These are phyloP conservation scores for Musa beccarii DNA, from an alignment of 176 grass and related monocot genomes.

Conservation along the genomic window DNA sequence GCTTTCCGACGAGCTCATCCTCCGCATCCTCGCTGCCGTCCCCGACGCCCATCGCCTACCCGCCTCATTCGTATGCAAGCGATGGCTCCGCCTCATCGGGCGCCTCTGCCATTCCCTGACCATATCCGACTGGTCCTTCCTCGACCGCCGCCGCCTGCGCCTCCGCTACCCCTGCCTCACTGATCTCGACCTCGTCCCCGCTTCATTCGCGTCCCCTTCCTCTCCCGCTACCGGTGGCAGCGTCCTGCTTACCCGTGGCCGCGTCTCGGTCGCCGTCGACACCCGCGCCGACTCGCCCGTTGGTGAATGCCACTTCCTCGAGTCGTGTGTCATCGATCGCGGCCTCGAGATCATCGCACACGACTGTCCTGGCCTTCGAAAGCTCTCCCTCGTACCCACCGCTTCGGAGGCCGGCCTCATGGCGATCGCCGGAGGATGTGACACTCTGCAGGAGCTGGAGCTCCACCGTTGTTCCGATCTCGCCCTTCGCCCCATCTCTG, in stretches of 20 bases:
- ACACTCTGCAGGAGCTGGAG: slow-evolving; percentile 67
- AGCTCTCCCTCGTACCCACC: slow-evolving; percentile 41
- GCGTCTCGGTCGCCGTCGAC: slow-evolving; percentile 51
- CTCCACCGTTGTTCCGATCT: slow-evolving; percentile 79
- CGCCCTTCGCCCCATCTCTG: slow-evolving; percentile 72
- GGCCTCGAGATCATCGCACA: slow-evolving; percentile 47
- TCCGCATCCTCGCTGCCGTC: slow-evolving; percentile 45
- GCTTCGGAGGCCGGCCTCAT: slow-evolving; percentile 52
- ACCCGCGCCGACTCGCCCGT: slow-evolving; percentile 37
- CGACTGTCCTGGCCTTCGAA: slow-evolving; percentile 50
- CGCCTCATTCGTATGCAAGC: slow-evolving; percentile 67
- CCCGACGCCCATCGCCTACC: slow-evolving; percentile 37
- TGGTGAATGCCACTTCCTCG: slow-evolving; percentile 44
- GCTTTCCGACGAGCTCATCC: slow-evolving; percentile 48
- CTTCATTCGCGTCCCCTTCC: slow-evolving; percentile 42
- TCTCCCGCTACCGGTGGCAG: slow-evolving; percentile 6
- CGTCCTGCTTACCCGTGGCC: slow-evolving; percentile 48
- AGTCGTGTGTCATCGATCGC: slow-evolving; percentile 40
- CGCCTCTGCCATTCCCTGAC: slow-evolving; percentile 62
- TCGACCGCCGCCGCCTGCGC: slow-evolving; percentile 43
- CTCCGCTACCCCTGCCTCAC: slow-evolving; percentile 60
- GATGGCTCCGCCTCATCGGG: slow-evolving; percentile 65
- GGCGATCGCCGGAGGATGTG: slow-evolving; percentile 50
- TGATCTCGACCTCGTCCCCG: slow-evolving; percentile 71
- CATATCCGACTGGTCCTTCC: slow-evolving; percentile 66